These are phyloP conservation scores for Pneumocystis sp. DNA, from an alignment of 1,139 yeast genomes.

Conservation along the genomic window DNA sequence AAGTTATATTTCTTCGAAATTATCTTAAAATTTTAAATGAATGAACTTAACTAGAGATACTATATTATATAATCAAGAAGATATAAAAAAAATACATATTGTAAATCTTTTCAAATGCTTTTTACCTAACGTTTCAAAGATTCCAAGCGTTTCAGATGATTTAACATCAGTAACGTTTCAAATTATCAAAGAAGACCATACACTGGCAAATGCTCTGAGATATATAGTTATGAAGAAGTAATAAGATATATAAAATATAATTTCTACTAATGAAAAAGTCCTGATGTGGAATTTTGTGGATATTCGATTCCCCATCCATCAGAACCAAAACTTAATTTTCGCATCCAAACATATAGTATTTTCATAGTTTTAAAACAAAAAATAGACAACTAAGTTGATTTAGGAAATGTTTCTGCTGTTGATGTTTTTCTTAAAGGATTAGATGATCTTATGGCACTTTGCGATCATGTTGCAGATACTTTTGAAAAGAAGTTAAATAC, in stretches of 20 bases:
- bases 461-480: slow-evolving; percentile 66
- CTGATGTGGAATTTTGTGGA: slow-evolving; percentile 95
- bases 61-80: background rate
- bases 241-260: slow-evolving; percentile 10
- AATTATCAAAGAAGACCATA: slow-evolving; percentile 83
- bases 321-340: slow-evolving; percentile 71
- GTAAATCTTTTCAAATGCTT: background rate
- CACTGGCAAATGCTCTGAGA: slow-evolving; percentile 83
- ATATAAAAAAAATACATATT: background rate
- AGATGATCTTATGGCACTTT: slow-evolving; percentile 67
- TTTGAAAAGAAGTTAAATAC: slow-evolving; percentile 26
- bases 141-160: slow-evolving; percentile 90
- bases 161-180: slow-evolving; percentile 94
- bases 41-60: background rate
- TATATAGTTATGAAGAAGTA: slow-evolving; percentile 85
- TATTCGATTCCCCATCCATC: slow-evolving; percentile 99
- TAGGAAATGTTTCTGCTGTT: slow-evolving; percentile 55
- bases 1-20: background rate
- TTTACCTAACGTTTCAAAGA: slow-evolving; percentile 17
- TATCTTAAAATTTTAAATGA: background rate
- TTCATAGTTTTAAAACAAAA: background rate
- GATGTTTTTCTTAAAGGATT: slow-evolving; percentile 90
- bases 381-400: background rate
- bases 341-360: slow-evolving; percentile 83
- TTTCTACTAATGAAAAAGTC: slow-evolving; percentile 25